Percentiles rank a stretch among this genome's conserved stretches.
Evolutionary conservation across 257 asterid genomes (phyloP).

Genomic region (Nicotiana otophora): DNA sequence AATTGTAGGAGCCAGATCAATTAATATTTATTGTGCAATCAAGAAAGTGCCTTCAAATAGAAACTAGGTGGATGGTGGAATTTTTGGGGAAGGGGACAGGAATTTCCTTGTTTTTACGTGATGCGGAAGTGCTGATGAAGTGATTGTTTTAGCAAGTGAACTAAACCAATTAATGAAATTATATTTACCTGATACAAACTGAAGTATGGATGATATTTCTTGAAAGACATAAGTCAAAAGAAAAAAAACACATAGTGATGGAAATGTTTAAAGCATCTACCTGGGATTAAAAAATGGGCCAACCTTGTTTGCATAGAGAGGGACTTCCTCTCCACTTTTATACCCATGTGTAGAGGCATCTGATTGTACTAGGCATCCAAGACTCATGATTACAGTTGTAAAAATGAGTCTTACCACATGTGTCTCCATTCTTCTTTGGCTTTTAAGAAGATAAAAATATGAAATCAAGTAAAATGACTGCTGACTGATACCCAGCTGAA

Average conservation of each 20-base stretch:
- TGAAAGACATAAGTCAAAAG: neutral
- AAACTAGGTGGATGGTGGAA: neutral
- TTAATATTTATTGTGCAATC: neutral
- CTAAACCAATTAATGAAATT: neutral
- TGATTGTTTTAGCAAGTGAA: neutral
- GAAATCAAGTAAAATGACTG: constrained; percentile 1
- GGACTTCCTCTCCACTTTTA: constrained; percentile 14
- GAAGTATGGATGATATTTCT: neutral
- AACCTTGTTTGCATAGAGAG: constrained; percentile 18
- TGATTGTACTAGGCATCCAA: constrained; percentile 2
- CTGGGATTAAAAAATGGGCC: constrained; percentile 16
- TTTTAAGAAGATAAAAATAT: neutral
- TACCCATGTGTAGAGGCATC: constrained; percentile 15
- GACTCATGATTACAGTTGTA: neutral
- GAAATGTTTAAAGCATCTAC: constrained; percentile 7
- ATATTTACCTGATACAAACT: neutral
- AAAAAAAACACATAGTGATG: neutral
- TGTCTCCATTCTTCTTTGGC: neutral
- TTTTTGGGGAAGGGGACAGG: neutral
- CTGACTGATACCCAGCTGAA: neutral
- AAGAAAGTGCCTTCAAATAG: neutral
- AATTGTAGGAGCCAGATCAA: neutral
- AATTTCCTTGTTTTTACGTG: neutral
- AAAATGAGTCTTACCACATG: constrained; percentile 1
- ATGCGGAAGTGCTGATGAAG: neutral